These are phyloP conservation scores for Myxozyma neglecta DNA, from an alignment of 805 yeast genomes.

Conservation along the genomic window DNA sequence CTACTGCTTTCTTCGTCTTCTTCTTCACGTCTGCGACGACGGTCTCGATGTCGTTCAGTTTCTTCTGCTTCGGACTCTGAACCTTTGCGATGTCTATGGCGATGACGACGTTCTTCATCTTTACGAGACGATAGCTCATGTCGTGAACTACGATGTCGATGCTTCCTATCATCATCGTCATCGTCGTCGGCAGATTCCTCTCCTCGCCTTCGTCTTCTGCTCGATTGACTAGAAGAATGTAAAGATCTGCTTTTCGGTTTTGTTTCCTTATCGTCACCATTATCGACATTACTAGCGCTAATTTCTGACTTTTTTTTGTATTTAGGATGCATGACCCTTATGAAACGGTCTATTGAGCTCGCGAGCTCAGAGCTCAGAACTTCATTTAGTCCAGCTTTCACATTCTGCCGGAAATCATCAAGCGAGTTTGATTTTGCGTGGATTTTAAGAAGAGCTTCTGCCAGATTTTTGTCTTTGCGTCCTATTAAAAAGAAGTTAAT, in stretches of 20 bases:
- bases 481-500: constrained; percentile 33
- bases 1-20: not conserved
- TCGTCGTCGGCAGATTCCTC: not conserved
- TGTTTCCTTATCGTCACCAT: not conserved
- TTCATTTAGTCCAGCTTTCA: constrained; percentile 50
- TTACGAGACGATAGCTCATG: not conserved
- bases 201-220: constrained; percentile 1
- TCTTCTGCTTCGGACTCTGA: not conserved
- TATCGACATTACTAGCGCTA: not conserved
- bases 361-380: constrained; percentile 38
- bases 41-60: constrained; percentile 1
- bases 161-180: not conserved
- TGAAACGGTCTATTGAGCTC: constrained; percentile 37
- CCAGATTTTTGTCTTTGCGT: constrained; percentile 47
- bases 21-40: not conserved
- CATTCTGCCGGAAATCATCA: constrained; percentile 42
- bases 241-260: not conserved
- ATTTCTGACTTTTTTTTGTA: constrained; percentile 19
- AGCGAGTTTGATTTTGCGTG: constrained; percentile 40
- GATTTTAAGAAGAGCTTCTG: constrained; percentile 50
- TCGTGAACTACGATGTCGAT: not conserved
- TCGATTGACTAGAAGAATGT: not conserved
- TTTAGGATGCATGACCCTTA: constrained; percentile 40
- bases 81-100: not conserved
- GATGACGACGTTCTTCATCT: not conserved